Percentiles rank a stretch among this genome's conserved stretches.
Conservation (phyloP, 2,329 filamentous ascomycete genomes). For the Lanzia echinophila region DNA sequence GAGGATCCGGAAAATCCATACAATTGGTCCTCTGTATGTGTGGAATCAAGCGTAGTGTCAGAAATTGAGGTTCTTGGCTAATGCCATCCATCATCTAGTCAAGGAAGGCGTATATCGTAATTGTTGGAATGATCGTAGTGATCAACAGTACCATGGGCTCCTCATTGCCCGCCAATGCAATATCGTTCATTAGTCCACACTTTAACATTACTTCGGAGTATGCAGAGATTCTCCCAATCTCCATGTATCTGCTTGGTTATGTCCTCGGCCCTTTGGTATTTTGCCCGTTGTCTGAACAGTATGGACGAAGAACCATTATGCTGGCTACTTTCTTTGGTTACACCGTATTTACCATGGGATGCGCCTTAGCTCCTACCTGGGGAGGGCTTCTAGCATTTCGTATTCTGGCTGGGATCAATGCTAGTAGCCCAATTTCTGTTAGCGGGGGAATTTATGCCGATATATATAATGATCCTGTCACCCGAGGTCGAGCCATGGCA, state of each 20-base stretch:
- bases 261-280: constrained; percentile 51
- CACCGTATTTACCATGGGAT: constrained; percentile 58
- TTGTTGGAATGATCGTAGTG: constrained; percentile 51
- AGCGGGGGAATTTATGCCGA: constrained; percentile 61
- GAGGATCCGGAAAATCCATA: constrained; percentile 28
- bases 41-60: not conserved
- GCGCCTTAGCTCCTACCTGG: constrained; percentile 56
- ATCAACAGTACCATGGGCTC: constrained; percentile 64
- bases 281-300: constrained; percentile 60
- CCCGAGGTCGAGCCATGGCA: constrained; percentile 54
- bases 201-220: constrained; percentile 46
- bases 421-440: constrained; percentile 54
- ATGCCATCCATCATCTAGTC: constrained; percentile 29
- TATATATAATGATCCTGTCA: constrained; percentile 50
- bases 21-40: constrained; percentile 26
- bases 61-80: too few relatives aligned
- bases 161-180: constrained; percentile 56
- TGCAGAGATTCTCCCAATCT: constrained; percentile 48
- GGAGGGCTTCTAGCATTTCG: constrained; percentile 55
- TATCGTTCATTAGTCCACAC: constrained; percentile 48
- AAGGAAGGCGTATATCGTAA: constrained; percentile 48
- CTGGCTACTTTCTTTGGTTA: constrained; percentile 62
- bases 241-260: constrained; percentile 58
- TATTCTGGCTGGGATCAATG: constrained; percentile 53
- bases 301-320: constrained; percentile 52